Percentiles rank a stretch among this genome's conserved stretches.
phyloP scores from a whole-genome alignment of 805 yeast species.

The Wickerhamomyces mucosus region DNA sequence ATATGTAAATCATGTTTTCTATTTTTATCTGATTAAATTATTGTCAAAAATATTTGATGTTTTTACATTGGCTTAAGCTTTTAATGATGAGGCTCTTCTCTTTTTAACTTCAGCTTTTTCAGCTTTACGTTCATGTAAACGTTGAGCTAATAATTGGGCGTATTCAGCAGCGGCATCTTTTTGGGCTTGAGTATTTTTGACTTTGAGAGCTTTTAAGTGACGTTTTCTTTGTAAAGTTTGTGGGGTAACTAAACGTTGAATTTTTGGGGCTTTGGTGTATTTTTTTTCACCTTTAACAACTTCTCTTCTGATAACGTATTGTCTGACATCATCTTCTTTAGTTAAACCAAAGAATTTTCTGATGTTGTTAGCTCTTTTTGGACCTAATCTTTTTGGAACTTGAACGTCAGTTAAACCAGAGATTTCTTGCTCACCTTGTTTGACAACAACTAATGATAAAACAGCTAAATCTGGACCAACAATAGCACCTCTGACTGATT shows the following conservation, averaged over 20 bases:
- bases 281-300: conserved; percentile 96
- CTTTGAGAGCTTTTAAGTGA: conserved; percentile 86
- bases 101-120: conserved; percentile 97
- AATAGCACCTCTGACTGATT: conserved; percentile 99
- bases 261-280: conserved; percentile 99
- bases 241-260: conserved; percentile 99
- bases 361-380: conserved; percentile 99
- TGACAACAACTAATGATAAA: conserved; percentile 84
- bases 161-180: conserved; percentile 99
- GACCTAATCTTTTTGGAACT: conserved; percentile 99
- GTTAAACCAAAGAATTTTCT: conserved; percentile 98
- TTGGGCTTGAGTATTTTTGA: conserved; percentile 95
- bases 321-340: conserved; percentile 59
- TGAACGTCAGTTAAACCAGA: conserved; percentile 92
- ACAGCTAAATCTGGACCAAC: conserved; percentile 96
- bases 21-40: no score
- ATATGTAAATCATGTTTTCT: no score
- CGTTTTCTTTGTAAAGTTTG: conserved; percentile 99
- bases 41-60: no score
- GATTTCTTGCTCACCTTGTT: conserved; percentile 95
- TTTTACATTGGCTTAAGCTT: conserved; percentile 54
- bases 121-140: conserved; percentile 97
- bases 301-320: conserved; percentile 97
- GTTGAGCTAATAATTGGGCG: conserved; percentile 96
- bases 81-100: conserved; percentile 99